Base-by-base conservation (phyloP, 345 rosid genomes). In the Eucalyptus sideroxylon region DNA sequence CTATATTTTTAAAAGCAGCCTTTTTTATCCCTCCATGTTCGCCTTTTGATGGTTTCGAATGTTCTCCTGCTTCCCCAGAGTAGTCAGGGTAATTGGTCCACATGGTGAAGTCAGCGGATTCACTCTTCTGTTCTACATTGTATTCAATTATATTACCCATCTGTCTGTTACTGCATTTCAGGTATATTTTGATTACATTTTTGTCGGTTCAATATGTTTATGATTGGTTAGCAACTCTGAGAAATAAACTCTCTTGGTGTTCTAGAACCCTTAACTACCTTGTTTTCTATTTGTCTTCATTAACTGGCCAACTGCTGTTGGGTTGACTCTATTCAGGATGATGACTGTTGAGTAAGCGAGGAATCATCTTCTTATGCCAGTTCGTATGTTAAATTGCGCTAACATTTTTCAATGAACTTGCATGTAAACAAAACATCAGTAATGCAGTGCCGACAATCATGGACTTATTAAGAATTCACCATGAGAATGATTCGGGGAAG, bases 11-110 rank as follows among this genome's bases (percentile, higher is more conserved):
- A n/a, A 82, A 50, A 50, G 86, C 91, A 44, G 77, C 86, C 86
- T 51, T 65, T 92, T 91, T 87, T 51, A 92, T 92, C 89, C 90
- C 91, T 93, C 90, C 90, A 87, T 88, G 87, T 87, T 88, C 77
- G 34, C 87, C 50, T 86, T 89, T 90, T 81, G 47, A 50, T 85
- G 62, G 49, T 86, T 90, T 88, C 47, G 59, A 44, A 51, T 89
- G 88, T 87, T 91, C 90, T 91, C 91, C 87, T 89, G 87, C 88
- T 90, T 93, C 88, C 88, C 89, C 90, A 80, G 44, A 59, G 86
- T 88, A 90, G 56, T 86, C 90, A 89, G 88, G 89, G 91, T 87
- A 87, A 69, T 86, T 72, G 86, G 89, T 82, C 67, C 60, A 81
- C 72, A 49, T 21, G 86, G 90, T 89, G 88, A 67, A 85, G 86